Base-by-base conservation (phyloP, 441 rosid genomes). In the Mallotus repandus region DNA sequence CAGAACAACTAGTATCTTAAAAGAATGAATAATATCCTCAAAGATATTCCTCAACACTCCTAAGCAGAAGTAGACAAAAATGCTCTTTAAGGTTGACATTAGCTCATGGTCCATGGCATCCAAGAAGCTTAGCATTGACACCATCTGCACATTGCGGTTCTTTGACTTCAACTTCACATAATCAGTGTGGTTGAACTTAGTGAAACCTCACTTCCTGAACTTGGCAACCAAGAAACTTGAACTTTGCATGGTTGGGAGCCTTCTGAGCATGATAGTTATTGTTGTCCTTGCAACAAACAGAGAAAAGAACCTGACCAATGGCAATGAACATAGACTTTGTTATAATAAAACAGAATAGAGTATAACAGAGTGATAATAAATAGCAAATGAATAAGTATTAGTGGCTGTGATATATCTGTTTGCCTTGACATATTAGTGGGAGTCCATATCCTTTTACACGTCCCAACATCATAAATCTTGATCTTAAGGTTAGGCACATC, bases 191-290 rank as follows among this genome's bases (percentile, higher is more conserved):
- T 77, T 92, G 79, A 82, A 84, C 87, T 94, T 94, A 2, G 98
- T 94, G 73, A 94, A 94, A 0, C 98, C 97, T 96, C 97, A 94
- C 78, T 94, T 94, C 87, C 96, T 89, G 90, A 78, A 94, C 92
- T 75, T 91, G 97, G 69, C 97, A 92, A 72, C 97, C 97, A 81
- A 96, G 97, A 80, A 91, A 94, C 88, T 92, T 94, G 84, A 94
- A 94, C 82, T 92, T 92, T 0, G 99, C 99, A 65, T 96, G 90
- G 54, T 98, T 89, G 12, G 92, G 91, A 64, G 99, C 99, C 84
- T 94, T 96, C 63, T 91, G 96, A 12, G 98, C 98, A 85, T 94
- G 88, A 59, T 76, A 86, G 60, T 92, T 86, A 77, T 93, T 93
- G 74, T 49, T 77, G 73, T 93, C 97, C 89, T 88, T 93, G 76